Evolutionary conservation across 257 asterid genomes (phyloP).

Genomic region (Leptodermis oblonga): DNA sequence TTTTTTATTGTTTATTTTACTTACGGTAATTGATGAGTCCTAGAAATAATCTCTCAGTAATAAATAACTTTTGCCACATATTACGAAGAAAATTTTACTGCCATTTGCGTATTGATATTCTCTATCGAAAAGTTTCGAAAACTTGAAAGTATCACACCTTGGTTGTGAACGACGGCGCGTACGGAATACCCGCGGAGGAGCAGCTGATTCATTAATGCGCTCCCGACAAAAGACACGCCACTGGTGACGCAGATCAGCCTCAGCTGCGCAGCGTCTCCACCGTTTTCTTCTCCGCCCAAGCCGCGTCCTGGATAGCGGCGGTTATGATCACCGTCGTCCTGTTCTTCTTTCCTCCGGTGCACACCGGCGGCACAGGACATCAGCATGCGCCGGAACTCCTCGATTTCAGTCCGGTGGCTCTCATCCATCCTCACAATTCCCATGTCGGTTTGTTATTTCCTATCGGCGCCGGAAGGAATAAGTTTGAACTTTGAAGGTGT

Average conservation of each 20-base stretch:
- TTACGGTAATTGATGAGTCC: too few relatives aligned
- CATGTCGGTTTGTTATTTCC: conserved; percentile 27
- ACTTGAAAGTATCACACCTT: conserved; percentile 44
- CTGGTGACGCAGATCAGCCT: conserved; percentile 83
- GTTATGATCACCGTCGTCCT: conserved; percentile 21
- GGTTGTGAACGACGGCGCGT: conserved; percentile 64
- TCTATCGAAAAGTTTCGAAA: too few relatives aligned
- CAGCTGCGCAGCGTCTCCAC: conserved; percentile 34
- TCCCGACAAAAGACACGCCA: conserved; percentile 84
- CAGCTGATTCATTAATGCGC: conserved; percentile 79
- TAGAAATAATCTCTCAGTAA: too few relatives aligned
- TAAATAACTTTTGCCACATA: too few relatives aligned
- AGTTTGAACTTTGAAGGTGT: not conserved
- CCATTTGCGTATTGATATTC: too few relatives aligned
- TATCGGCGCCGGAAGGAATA: not conserved
- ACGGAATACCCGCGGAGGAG: conserved; percentile 79
- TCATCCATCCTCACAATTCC: conserved; percentile 60
- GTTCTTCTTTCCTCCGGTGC: conserved; percentile 50
- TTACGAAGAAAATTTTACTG: too few relatives aligned
- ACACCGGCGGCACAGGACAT: conserved; percentile 54
- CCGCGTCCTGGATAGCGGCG: not conserved
- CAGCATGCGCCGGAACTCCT: conserved; percentile 71
- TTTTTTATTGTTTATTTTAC: too few relatives aligned
- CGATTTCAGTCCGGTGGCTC: conserved; percentile 55
- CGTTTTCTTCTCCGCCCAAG: conserved; percentile 6